Evolutionary conservation across 768 basidiomycete genomes (phyloP).

Genomic region (Paxillus ammoniavirescens): DNA sequence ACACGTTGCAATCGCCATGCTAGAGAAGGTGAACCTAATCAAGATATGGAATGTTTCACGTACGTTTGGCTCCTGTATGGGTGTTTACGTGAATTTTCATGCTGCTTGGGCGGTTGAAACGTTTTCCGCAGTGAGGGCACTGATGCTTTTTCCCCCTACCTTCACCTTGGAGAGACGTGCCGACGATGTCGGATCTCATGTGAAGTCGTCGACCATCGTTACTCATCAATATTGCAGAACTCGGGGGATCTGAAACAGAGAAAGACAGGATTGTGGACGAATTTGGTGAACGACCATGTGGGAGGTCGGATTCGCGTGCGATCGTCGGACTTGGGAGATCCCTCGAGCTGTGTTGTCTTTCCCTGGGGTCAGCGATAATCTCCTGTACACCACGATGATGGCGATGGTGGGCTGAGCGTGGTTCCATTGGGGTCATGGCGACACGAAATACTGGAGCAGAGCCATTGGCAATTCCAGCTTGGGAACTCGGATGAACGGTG

Average conservation of each 20-base stretch:
- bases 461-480: constrained; percentile 31
- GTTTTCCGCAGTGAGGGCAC: constrained; percentile 39
- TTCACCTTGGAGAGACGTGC: constrained; percentile 27
- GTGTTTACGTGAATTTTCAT: constrained; percentile 43
- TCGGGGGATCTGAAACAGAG: constrained; percentile 31
- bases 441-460: constrained; percentile 39
- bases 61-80: constrained; percentile 39
- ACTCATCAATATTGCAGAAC: constrained; percentile 23
- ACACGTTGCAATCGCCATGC: constrained; percentile 20
- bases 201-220: constrained; percentile 30
- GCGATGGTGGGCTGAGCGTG: constrained; percentile 15
- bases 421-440: constrained; percentile 26
- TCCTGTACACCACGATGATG: constrained; percentile 19
- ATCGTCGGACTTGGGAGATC: constrained; percentile 27
- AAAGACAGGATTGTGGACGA: constrained; percentile 34
- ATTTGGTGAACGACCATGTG: constrained; percentile 28
- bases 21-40: constrained; percentile 1
- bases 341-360: constrained; percentile 24
- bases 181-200: constrained; percentile 28
- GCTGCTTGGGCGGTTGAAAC: constrained; percentile 42
- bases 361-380: constrained; percentile 25
- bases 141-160: constrained; percentile 36
- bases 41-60: constrained; percentile 12
- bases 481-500: constrained; percentile 1
- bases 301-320: constrained; percentile 29